phyloP scores from a whole-genome alignment of 1,284 basidiomycete genomes.

The Phellopilus nigrolimitatus region DNA sequence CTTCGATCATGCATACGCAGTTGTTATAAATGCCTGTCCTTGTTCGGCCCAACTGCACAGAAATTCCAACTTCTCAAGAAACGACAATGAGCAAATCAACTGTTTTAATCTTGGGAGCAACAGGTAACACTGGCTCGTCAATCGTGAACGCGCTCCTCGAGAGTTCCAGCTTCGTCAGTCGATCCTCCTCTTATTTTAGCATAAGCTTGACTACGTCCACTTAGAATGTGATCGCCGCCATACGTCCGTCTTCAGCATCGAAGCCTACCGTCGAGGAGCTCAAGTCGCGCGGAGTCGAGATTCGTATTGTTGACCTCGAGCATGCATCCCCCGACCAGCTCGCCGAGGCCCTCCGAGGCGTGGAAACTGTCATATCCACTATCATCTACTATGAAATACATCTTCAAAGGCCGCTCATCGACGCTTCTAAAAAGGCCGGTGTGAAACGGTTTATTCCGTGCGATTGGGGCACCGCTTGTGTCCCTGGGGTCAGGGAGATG shows the following conservation, averaged over 20 bases:
- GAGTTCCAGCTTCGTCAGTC: neutral
- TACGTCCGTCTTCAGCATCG: slow-evolving; percentile 12
- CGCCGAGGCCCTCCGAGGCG: neutral
- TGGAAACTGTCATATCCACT: slow-evolving; percentile 13
- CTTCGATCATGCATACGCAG: too few relatives aligned
- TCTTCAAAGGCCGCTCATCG: slow-evolving; percentile 10
- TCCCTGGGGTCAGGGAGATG: slow-evolving; percentile 6
- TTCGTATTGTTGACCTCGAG: slow-evolving; percentile 11
- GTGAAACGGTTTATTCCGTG: slow-evolving; percentile 19
- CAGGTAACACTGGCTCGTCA: neutral
- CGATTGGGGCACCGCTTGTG: slow-evolving; percentile 17
- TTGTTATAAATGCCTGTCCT: too few relatives aligned
- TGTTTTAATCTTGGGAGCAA: neutral
- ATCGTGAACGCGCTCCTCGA: neutral
- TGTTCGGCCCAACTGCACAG: too few relatives aligned
- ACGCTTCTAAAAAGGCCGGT: slow-evolving; percentile 17
- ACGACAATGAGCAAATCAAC: neutral
- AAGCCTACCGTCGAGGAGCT: slow-evolving; percentile 6
- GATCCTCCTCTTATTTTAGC: neutral
- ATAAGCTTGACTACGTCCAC: neutral
- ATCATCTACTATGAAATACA: neutral
- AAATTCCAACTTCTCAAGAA: too few relatives aligned
- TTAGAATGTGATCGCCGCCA: slow-evolving; percentile 12
- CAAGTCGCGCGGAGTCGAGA: slow-evolving; percentile 12
- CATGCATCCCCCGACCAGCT: slow-evolving; percentile 2